Evolutionary conservation across 2,329 filamentous ascomycete genomes (phyloP), one percentile per base, ranked within the genome.

Genomic region (Sclerotinia nivalis): DNA sequence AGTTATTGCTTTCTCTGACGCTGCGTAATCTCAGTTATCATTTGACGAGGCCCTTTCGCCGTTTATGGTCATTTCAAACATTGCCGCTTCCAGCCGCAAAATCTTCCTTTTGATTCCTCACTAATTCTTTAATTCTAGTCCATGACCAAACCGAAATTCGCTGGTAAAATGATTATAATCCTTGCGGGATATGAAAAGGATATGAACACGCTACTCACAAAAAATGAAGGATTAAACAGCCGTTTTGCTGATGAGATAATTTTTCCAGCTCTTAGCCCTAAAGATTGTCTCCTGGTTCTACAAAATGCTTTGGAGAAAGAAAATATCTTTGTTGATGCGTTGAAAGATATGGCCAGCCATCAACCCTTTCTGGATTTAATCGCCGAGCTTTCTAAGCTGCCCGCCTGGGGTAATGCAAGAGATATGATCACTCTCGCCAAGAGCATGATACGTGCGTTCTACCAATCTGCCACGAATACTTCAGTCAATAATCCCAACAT

Each of bases 151-250:
- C 81, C 82, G 0, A 82, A 80, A 64, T 88, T 82, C 73, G 76
- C 78, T 0, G 74, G 81, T 37, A 88, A 86, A 73, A 74, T 88
- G 3, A 78, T 88, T n/a, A 80, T 84, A 49, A 87, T 88, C 55
- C 79, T 88, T 6, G 86, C 87, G 0, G 86, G 87, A 0, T 88
- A 88, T 71, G 83, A 86, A 43, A 76, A 80, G 0, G 84, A 87
- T 50, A 88, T 88, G 68, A 84, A 88, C 71, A 76, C 78, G 0
- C 80, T 88, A 0, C 81, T 88, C 77, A 72, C 76, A 0, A 79
- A 80, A 13, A 88, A 89, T 72, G 81, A 82, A 0, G 86, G 86
- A 0, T 77, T 89, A 1, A 83, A 81, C 0, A 86, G 83, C 72
- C 82, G 86, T 2, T 88, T 89, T 72, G 80, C 86, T 0, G 85